A percentile compares a stretch with the other conserved stretches of the same genome.
phyloP scores from a whole-genome alignment of 139 green algal genomes.

The Coelastrella sp. region DNA sequence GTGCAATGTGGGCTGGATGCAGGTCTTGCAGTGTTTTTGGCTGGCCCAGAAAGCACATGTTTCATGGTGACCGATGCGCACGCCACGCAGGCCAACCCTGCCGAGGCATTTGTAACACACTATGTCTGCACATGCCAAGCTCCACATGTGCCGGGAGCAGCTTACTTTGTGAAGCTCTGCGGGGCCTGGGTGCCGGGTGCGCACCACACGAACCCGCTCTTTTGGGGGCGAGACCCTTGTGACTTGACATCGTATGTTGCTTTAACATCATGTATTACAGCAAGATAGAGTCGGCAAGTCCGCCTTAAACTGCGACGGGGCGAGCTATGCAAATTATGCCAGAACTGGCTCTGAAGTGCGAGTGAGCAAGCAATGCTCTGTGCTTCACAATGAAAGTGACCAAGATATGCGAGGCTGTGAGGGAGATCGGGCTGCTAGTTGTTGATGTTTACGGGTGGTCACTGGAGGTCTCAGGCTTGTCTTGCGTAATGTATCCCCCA shows the following conservation, averaged over 20 bases:
- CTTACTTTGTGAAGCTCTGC: not conserved
- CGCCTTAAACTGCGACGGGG: no score
- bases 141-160: not conserved
- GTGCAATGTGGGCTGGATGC: no score
- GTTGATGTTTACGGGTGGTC: no score
- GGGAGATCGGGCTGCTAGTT: no score
- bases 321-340: no score
- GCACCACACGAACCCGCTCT: not conserved
- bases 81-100: not conserved
- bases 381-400: no score
- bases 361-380: no score
- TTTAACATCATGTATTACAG: not conserved
- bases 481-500: not conserved
- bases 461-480: not conserved
- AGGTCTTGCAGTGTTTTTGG: no score
- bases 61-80: not conserved
- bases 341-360: no score
- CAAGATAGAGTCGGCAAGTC: not conserved
- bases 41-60: not conserved
- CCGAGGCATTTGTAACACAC: not conserved
- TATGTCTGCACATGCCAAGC: not conserved
- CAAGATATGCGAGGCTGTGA: no score
- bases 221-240: not conserved
- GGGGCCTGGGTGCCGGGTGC: not conserved
- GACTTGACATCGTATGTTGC: not conserved